Conservation (phyloP, 2,329 filamentous ascomycete genomes). For the Venturiaceae sp. region DNA sequence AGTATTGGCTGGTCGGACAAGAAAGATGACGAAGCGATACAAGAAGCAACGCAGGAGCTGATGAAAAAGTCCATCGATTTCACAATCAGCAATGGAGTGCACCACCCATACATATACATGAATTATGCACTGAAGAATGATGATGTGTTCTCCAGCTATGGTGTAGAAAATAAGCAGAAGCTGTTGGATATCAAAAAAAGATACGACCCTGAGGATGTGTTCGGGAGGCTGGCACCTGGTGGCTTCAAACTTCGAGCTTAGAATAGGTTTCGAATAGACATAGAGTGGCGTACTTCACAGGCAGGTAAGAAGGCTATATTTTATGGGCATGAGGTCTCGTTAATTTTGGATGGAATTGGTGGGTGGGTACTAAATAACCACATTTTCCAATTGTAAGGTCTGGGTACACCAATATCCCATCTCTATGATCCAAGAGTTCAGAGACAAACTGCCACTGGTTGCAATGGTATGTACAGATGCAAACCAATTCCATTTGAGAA, state of each 20-base stretch:
- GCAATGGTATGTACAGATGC: no score
- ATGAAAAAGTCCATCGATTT: not conserved
- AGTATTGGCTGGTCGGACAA: no score
- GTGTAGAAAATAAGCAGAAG: conserved; percentile 22
- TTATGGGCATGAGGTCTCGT: no score
- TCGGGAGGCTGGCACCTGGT: conserved; percentile 21
- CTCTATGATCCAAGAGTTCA: no score
- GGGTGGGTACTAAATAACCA: no score
- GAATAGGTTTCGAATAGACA: no score
- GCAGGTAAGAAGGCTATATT: no score
- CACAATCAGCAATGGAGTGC: conserved; percentile 13
- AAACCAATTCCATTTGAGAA: not conserved
- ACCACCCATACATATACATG: conserved; percentile 31
- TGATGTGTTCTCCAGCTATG: conserved; percentile 32
- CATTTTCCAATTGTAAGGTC: no score
- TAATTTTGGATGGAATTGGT: no score
- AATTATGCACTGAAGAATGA: conserved; percentile 37
- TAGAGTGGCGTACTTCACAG: no score
- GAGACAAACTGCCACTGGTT: no score
- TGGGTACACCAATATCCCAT: no score
- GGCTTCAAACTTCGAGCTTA: conserved; percentile 18
- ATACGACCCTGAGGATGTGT: conserved; percentile 33
- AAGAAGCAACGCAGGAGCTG: not conserved
- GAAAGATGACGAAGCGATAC: not conserved
- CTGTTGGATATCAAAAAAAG: conserved; percentile 23